Base-by-base conservation (phyloP, 768 basidiomycete genomes). In the Phaeotremella fagi region DNA sequence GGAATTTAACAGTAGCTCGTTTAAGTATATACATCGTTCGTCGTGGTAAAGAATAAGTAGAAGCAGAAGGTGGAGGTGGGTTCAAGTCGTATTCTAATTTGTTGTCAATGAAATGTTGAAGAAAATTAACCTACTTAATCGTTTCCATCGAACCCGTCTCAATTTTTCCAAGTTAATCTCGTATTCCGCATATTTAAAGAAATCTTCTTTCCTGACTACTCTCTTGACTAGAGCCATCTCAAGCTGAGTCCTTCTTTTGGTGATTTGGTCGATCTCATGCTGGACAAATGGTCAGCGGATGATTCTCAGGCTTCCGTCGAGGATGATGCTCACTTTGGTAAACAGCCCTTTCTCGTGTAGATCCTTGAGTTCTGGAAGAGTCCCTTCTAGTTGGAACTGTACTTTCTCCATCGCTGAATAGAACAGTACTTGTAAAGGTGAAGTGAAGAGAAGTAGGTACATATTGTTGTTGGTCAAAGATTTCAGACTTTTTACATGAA, bases 351-450 rank as follows among this genome's bases (percentile, higher is more conserved):
- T 90, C 63, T 90, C 82, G 55, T 86, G 83, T 11, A 94, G 79
- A 75, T 92, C 90, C 75, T 89, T 91, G 71, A 94, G 85, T 84
- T 95, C 91, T 43, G 85, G 82, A 82, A 94, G 87, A 84, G 91
- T 92, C 82, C 88, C 85, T 83, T 94, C 90, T 75, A 92, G 87
- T 75, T 92, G 84, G 65, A 86, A 92, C 54, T 94, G 87, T 0
- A 94, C 90, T 60, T 88, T 82, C 80, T 97, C 91, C 91, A 97
- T 92, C 38, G 22, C 59, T 55, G 22, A 11, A 23, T 27, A n/a
- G n/a, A n/a, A n/a, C n/a, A n/a, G n/a, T n/a, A n/a, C n/a, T 41
- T 38, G 47, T 45, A 14, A 1, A 28, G 12, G 45, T 26, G 45
- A 1, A 35, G 33, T 9, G 33, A 35, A 9, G 33, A 9, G n/a